phyloP scores from a whole-genome alignment of 2,329 filamentous ascomycete genomes.

The Microcyclospora pomicola region DNA sequence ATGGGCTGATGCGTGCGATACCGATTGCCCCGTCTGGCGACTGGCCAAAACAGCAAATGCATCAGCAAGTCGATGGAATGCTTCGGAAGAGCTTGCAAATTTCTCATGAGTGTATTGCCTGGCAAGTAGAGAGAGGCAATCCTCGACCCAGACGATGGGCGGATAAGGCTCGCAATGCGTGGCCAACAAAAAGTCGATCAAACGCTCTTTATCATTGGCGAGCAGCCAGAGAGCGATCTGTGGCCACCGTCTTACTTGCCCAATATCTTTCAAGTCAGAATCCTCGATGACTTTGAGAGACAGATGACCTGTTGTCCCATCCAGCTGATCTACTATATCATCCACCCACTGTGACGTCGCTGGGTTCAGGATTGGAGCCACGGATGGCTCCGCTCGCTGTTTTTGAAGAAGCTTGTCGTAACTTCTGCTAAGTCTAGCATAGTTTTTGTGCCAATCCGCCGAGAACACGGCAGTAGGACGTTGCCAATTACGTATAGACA shows the following conservation, averaged over 20 bases:
- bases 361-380: slow-evolving; percentile 5
- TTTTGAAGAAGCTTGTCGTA: slow-evolving; percentile 1
- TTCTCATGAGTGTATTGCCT: slow-evolving; percentile 21
- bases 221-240: slow-evolving; percentile 33
- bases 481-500: background rate
- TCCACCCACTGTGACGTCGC: slow-evolving; percentile 8
- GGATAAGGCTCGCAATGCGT: slow-evolving; percentile 22
- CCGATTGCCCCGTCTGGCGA: slow-evolving; percentile 3
- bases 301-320: background rate
- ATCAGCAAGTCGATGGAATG: slow-evolving; percentile 8
- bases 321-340: slow-evolving; percentile 4
- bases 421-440: background rate
- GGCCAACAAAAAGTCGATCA: slow-evolving; percentile 29
- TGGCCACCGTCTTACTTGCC: slow-evolving; percentile 23
- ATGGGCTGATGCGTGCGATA: too few species aligned
- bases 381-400: too few species aligned
- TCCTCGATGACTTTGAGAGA: slow-evolving; percentile 1
- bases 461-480: slow-evolving; percentile 2
- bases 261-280: background rate
- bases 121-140: slow-evolving; percentile 11
- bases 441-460: slow-evolving; percentile 1
- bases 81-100: background rate
- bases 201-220: slow-evolving; percentile 24
- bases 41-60: slow-evolving; percentile 15
- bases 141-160: slow-evolving; percentile 20